phyloP scores from a whole-genome alignment of 495 filamentous ascomycete genomes.

The Neurospora discreta region DNA sequence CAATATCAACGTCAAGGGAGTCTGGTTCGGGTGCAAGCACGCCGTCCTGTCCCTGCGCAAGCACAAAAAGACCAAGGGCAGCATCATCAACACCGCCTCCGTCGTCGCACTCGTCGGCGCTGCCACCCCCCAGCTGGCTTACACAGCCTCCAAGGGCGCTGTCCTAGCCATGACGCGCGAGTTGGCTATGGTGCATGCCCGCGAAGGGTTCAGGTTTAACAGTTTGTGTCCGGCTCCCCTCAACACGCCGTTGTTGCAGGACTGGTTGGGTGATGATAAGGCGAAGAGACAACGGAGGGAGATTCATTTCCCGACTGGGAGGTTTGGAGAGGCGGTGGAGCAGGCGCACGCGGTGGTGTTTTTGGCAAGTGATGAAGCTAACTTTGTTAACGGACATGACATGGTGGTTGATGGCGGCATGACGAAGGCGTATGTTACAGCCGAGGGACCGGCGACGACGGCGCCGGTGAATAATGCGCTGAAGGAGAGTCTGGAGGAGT shows the following conservation, averaged over 20 bases:
- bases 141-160: constrained; percentile 91
- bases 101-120: constrained; percentile 87
- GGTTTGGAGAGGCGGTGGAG: constrained; percentile 93
- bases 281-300: constrained; percentile 77
- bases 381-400: constrained; percentile 84
- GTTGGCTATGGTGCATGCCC: constrained; percentile 71
- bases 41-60: constrained; percentile 73
- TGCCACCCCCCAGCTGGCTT: constrained; percentile 91
- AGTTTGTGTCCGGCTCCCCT: constrained; percentile 83
- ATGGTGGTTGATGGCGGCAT: constrained; percentile 97
- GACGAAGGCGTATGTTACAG: constrained; percentile 90
- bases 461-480: constrained; percentile 61
- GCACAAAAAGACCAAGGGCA: constrained; percentile 63
- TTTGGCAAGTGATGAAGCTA: constrained; percentile 85
- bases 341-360: constrained; percentile 92
- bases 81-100: constrained; percentile 90
- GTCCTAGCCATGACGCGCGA: constrained; percentile 80
- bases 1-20: constrained; percentile 94
- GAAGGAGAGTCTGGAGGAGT: constrained; percentile 23
- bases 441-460: constrained; percentile 63
- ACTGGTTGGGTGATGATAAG: constrained; percentile 86
- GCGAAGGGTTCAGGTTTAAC: constrained; percentile 83
- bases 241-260: constrained; percentile 79
- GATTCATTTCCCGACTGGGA: constrained; percentile 88
- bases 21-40: constrained; percentile 95